Conservation (phyloP, 164 flowering plant genomes). For the Magnolia officinalis region DNA sequence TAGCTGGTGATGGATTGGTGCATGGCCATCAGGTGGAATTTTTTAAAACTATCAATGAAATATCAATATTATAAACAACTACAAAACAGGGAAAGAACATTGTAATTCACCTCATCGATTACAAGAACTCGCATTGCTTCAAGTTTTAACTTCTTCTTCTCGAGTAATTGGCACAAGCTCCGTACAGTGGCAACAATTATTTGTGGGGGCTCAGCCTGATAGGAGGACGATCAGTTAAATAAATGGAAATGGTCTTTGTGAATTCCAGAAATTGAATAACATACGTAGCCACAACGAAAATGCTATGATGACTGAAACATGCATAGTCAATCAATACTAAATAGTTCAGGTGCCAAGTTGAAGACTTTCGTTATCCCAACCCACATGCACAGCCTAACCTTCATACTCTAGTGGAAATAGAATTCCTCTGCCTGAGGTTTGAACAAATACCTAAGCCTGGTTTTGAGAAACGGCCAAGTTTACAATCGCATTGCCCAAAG, state of each 20-base stretch:
- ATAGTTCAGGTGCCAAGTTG: neutral
- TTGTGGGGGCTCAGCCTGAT: conserved; percentile 89
- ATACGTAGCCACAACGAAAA: neutral
- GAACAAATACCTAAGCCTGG: too few relatives aligned
- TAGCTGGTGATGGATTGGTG: too few relatives aligned
- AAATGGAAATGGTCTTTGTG: neutral
- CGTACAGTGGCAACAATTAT: conserved; percentile 79
- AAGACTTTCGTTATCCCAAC: neutral
- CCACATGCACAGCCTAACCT: neutral
- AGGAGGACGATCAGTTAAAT: conserved; percentile 1
- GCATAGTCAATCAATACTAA: neutral
- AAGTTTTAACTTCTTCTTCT: conserved; percentile 58
- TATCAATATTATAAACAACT: too few relatives aligned
- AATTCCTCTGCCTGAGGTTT: neutral
- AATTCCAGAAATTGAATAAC: neutral
- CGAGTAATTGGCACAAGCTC: conserved; percentile 85
- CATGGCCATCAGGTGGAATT: too few relatives aligned
- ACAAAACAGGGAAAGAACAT: too few relatives aligned
- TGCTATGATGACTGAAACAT: neutral
- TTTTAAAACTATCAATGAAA: too few relatives aligned
- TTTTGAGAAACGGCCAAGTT: too few relatives aligned
- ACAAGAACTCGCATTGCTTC: conserved; percentile 68
- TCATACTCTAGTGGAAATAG: neutral
- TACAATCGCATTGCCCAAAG: too few relatives aligned
- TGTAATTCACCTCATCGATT: conserved; percentile 69